phyloP scores from a whole-genome alignment of 176 grass and related monocot genomes.

The Rhynchospora tenuis region DNA sequence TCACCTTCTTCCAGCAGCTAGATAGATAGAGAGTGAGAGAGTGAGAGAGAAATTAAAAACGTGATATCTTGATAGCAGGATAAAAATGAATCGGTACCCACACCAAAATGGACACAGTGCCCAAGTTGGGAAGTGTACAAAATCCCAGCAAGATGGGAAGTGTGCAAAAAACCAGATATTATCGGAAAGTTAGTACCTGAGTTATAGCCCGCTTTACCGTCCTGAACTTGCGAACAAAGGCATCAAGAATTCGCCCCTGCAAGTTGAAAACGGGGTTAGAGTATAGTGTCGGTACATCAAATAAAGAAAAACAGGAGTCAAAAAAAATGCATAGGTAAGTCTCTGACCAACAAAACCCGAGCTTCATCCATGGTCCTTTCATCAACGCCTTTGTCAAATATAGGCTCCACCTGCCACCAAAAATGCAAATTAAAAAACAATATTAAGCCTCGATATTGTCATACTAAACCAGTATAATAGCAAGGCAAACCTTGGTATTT shows the following conservation, averaged over 20 bases:
- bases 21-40: constrained; percentile 30
- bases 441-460: neutral
- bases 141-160: neutral
- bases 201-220: constrained; percentile 84
- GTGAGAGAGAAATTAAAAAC: neutral
- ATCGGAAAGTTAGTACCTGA: constrained; percentile 50
- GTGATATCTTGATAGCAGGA: neutral
- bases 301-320: constrained; percentile 9
- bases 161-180: neutral
- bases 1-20: constrained; percentile 98
- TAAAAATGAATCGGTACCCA: neutral
- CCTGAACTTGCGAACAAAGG: constrained; percentile 95
- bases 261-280: neutral
- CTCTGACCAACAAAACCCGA: constrained; percentile 75
- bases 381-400: constrained; percentile 97
- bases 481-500: neutral
- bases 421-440: constrained; percentile 20
- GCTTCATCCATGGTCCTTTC: constrained; percentile 97
- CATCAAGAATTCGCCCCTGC: constrained; percentile 94
- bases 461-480: constrained; percentile 2
- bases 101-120: neutral
- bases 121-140: neutral
- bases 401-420: constrained; percentile 80
- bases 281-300: neutral
- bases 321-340: constrained; percentile 12